Percentiles rank a stretch among this genome's conserved stretches.
Conservation (phyloP, 306 rosid genomes). For the Quercus berberidifolia region DNA sequence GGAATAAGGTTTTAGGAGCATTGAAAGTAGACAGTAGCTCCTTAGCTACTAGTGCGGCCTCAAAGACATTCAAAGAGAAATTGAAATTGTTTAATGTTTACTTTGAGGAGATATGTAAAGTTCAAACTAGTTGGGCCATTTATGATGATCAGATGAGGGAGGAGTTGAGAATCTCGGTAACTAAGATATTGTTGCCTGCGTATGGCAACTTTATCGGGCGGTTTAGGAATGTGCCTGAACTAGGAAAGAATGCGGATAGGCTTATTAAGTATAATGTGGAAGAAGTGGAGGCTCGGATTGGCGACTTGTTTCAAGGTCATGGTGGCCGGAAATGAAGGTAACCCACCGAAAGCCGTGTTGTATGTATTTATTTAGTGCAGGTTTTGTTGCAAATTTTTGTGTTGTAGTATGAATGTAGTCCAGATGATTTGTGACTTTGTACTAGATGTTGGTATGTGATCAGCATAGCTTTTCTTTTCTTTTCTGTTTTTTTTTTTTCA, state of each 20-base stretch:
- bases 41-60: conserved; percentile 37
- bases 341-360: conserved; percentile 20
- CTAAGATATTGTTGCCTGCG: conserved; percentile 57
- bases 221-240: conserved; percentile 52
- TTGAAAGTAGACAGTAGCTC: conserved; percentile 62
- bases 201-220: conserved; percentile 63
- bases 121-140: conserved; percentile 66
- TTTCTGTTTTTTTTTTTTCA: not conserved
- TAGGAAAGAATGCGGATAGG: conserved; percentile 56
- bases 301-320: conserved; percentile 52
- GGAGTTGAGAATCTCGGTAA: conserved; percentile 58
- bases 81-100: conserved; percentile 51
- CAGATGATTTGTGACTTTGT: conserved; percentile 23
- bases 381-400: conserved; percentile 27
- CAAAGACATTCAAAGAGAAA: conserved; percentile 70
- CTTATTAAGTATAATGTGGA: conserved; percentile 51
- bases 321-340: conserved; percentile 56
- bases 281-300: conserved; percentile 54
- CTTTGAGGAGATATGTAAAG: conserved; percentile 71
- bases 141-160: conserved; percentile 75
- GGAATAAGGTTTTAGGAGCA: conserved; percentile 61
- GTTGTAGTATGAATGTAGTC: conserved; percentile 15
- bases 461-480: conserved; percentile 3
- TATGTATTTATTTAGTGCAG: conserved; percentile 36
- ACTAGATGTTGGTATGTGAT: conserved; percentile 8